Base-by-base conservation (phyloP, 768 basidiomycete species). In the Lactarius akahatsu region DNA sequence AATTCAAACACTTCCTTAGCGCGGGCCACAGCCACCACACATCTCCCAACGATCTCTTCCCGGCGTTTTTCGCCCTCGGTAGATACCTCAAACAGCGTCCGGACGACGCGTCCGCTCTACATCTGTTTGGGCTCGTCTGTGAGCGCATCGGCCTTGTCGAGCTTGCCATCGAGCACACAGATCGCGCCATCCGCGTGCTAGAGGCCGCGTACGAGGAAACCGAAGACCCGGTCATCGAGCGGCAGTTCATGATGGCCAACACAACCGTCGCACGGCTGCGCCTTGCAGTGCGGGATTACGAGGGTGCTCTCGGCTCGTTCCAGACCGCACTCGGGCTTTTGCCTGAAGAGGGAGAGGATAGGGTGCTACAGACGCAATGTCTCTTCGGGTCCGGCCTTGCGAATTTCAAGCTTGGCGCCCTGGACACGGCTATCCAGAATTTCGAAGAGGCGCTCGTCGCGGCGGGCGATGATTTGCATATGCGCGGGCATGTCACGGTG, bases 201-300 rank as follows among this genome's bases (percentile, higher is more conserved):
- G 96, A 98, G 75, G 82, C 85, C 1, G 82, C 84, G 32, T 99
- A 97, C 77, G 97, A 99, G 74, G 86, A 90, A 61, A 85, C 84
- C 16, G 97, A 99, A 75, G 89, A 93, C 61, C 76, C 87, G 1
- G 78, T 80, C 28, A 85, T 93, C 13, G 97, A 98, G 76, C 78
- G 81, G 59, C 87, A 85, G 61, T 99, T 90, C 72, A 86, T 84
- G 6, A 85, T 94, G 45, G 92, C 95, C 0, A 91, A 95, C 68
- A 79, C 85, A 28, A 96, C 91, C 65, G 78, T 94, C 9, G 97
- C 89, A 0, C 86, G 97, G 11, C 74, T 96, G 30, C 82, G 85
- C 23, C 78, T 96, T n/a, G 80, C 87, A 0, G 72, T 81, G 3
- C 77, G 79, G 15, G 82, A 90, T 62, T 87, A 86, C 72, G 77